Percentiles rank a stretch among this genome's conserved stretches.
phyloP scores from a whole-genome alignment of 129 eudicot genomes.

The carrot (Daucus carota) region DH1_v3.0 NC_030386.2:21112501-21113000 shows the following conservation, averaged over 20 bases:
- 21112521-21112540: background rate
- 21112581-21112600: slow-evolving; percentile 70
- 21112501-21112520: background rate
- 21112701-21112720: background rate
- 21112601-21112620: slow-evolving; percentile 97
- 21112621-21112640: slow-evolving; percentile 44
- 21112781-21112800: background rate
- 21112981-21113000: no score
- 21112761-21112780: background rate
- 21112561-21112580: slow-evolving; percentile 91
- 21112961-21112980: background rate
- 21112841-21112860: background rate
- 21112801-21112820: background rate
- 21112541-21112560: slow-evolving; percentile 22
- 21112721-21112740: background rate
- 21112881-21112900: background rate
- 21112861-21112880: no score
- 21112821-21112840: background rate
- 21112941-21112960: background rate
- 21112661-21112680: background rate
- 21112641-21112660: slow-evolving; percentile 2
- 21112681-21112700: background rate
- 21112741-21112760: background rate
- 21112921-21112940: background rate
- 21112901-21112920: background rate